Evolutionary conservation across 208 protist genomes (phyloP).

Genomic region (Acanthamoeba lenticulata): DNA sequence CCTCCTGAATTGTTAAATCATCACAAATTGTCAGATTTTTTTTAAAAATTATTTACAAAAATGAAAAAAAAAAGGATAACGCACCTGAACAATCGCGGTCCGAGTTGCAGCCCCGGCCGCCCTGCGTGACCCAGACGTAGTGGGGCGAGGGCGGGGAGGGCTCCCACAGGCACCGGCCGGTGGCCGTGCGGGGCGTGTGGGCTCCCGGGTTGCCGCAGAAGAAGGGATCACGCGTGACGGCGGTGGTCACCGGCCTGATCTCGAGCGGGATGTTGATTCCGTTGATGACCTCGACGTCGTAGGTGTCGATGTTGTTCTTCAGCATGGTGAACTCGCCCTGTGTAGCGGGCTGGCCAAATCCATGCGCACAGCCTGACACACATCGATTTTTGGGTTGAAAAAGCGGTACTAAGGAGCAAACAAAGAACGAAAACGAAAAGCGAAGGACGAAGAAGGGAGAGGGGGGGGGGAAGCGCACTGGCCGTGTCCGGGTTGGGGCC

Average conservation of each 20-base stretch:
- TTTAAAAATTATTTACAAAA: too few species aligned
- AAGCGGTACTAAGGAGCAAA: not conserved
- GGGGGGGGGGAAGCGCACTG: not conserved
- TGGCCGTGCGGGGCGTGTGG: not conserved
- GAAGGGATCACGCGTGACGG: not conserved
- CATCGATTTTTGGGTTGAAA: not conserved
- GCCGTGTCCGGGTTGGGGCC: not conserved
- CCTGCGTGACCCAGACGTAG: not conserved
- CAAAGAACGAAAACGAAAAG: not conserved
- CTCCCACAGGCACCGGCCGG: not conserved
- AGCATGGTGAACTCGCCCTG: conserved; percentile 3
- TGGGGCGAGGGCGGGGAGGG: not conserved
- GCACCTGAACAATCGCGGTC: not conserved
- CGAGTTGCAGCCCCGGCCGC: not conserved
- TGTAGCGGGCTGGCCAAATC: not conserved
- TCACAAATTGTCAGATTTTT: too few species aligned
- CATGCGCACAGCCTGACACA: not conserved
- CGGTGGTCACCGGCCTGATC: not conserved
- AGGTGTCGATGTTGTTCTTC: not conserved
- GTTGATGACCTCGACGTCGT: conserved; percentile 4
- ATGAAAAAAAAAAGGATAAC: not conserved
- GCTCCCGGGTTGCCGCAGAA: not conserved
- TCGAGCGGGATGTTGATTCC: not conserved
- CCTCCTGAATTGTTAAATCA: not conserved
- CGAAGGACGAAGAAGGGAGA: not conserved